Base-by-base conservation (phyloP, 2,329 filamentous ascomycete genomes). In the Aureobasidium pullulans region DNA sequence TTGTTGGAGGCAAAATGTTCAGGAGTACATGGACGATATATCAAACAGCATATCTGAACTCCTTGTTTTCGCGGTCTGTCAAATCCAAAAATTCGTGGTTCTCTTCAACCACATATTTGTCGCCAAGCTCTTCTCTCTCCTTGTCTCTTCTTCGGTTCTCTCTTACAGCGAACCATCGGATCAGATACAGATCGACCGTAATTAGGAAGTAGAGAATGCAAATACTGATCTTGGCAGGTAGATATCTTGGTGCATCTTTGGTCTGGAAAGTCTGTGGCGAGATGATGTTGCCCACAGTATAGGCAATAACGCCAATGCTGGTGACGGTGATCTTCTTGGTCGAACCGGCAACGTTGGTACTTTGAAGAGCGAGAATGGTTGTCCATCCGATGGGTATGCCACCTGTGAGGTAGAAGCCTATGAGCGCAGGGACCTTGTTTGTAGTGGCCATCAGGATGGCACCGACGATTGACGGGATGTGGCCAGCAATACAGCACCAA, bases 301-400 rank as follows among this genome's bases (percentile, higher is more conserved):
- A 67, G 11, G 65, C 50, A 46, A 68, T 66, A 16, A 68, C 60
- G 10, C 67, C 49, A 61, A 83, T 78, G 5, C 86, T 85, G 6
- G 90, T 90, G 6, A 86, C 89, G 64, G 87, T 84, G 0, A 86
- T 86, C 53, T 69, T 68, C 74, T 90, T 90, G 1, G 86, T 90
- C 64, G 88, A 85, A 0, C 87, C 87, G 23, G 84, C 87, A 16
- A 87, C 77, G 66, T 90, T 74, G 2, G 68, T 67, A 2, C 67
- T 65, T 6, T 69, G 62, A 65, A 72, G 73, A 46, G 62, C 62
- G 19, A 52, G 34, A 19, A 52, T 40, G 4, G 37, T 52, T 2
- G 37, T 39, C 48, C 48, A 52, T 6, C 48, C 48, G 4, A 40
- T 52, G 5, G 48, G 34, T 13, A 37, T 52, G 34, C 34, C 37